Evolutionary conservation across 2,329 filamentous ascomycete genomes (phyloP).

Genomic region (Cordyceps tenuipes): DNA sequence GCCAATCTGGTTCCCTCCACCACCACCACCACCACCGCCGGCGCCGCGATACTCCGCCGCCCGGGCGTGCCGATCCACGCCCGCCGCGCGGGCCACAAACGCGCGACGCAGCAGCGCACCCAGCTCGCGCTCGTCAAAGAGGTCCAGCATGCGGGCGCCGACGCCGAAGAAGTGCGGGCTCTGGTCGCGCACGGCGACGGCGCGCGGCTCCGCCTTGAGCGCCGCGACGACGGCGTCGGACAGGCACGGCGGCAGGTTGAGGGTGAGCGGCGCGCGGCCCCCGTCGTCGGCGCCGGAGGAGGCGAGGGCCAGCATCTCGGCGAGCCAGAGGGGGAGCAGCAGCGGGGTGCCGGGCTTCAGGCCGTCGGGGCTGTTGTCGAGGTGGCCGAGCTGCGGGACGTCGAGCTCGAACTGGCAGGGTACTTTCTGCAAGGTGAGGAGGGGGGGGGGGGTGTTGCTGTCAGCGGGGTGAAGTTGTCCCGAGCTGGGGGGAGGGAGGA

Average conservation of each 20-base stretch:
- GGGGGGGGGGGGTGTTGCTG: neutral
- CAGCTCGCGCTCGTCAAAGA: slow-evolving; percentile 76
- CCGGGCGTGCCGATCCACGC: slow-evolving; percentile 81
- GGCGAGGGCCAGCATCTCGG: slow-evolving; percentile 80
- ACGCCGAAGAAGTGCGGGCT: slow-evolving; percentile 84
- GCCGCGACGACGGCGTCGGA: slow-evolving; percentile 77
- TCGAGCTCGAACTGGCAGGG: slow-evolving; percentile 92
- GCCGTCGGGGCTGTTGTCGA: slow-evolving; percentile 67
- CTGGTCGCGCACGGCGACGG: slow-evolving; percentile 74
- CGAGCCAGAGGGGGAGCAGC: slow-evolving; percentile 85
- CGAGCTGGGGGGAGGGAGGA: neutral
- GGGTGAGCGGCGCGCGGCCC: slow-evolving; percentile 56
- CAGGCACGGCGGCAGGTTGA: slow-evolving; percentile 74
- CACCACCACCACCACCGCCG: too few relatives aligned
- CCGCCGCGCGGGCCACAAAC: slow-evolving; percentile 71
- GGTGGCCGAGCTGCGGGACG: slow-evolving; percentile 76
- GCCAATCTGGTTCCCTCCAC: slow-evolving; percentile 38
- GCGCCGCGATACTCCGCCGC: neutral
- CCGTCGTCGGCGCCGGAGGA: slow-evolving; percentile 36
- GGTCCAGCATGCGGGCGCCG: slow-evolving; percentile 74
- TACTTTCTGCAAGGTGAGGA: slow-evolving; percentile 59
- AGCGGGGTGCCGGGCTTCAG: slow-evolving; percentile 76
- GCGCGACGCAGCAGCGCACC: slow-evolving; percentile 68
- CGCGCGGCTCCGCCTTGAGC: slow-evolving; percentile 79
- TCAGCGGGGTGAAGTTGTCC: neutral